These are phyloP conservation scores for Panicum miliaceum DNA, from an alignment of 176 grass and related monocot genomes.

Conservation along the genomic window DNA sequence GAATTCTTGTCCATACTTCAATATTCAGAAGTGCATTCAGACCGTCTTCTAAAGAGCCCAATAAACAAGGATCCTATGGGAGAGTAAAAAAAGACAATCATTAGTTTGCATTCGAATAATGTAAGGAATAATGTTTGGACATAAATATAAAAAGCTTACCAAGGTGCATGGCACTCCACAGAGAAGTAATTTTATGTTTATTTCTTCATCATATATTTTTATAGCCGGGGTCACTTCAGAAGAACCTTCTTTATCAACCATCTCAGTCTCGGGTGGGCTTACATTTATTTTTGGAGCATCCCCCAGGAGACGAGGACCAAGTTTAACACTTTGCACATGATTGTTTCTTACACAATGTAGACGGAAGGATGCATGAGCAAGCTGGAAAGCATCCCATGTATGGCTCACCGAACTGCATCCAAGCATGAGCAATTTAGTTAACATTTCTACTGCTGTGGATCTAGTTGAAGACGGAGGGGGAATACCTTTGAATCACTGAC, in stretches of 20 bases:
- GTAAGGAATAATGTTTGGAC: not conserved
- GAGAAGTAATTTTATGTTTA: conserved; percentile 86
- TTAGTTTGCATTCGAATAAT: conserved; percentile 4
- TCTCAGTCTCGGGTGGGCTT: conserved; percentile 53
- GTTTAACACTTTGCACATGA: conserved; percentile 75
- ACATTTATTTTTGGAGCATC: conserved; percentile 96
- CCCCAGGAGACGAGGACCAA: conserved; percentile 82
- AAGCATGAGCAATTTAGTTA: conserved; percentile 37
- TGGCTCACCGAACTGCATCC: conserved; percentile 89
- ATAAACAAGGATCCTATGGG: conserved; percentile 74
- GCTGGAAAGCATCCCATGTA: conserved; percentile 98
- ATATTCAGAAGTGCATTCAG: conserved; percentile 94
- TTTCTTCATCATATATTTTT: conserved; percentile 84
- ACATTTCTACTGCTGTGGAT: not conserved
- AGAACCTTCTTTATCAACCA: conserved; percentile 61
- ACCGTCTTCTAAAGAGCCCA: conserved; percentile 94
- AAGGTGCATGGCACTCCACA: conserved; percentile 77
- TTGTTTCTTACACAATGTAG: conserved; percentile 88
- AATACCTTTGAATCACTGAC: conserved; percentile 95
- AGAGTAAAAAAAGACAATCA: conserved; percentile 29
- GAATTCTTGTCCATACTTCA: conserved; percentile 60
- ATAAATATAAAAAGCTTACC: conserved; percentile 56
- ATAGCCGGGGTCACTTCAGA: conserved; percentile 68
- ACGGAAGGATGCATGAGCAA: conserved; percentile 93
- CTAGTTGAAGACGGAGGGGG: conserved; percentile 23